Base-by-base conservation (phyloP, 2,329 filamentous ascomycete species). In the Ascosphaera acerosa region DNA sequence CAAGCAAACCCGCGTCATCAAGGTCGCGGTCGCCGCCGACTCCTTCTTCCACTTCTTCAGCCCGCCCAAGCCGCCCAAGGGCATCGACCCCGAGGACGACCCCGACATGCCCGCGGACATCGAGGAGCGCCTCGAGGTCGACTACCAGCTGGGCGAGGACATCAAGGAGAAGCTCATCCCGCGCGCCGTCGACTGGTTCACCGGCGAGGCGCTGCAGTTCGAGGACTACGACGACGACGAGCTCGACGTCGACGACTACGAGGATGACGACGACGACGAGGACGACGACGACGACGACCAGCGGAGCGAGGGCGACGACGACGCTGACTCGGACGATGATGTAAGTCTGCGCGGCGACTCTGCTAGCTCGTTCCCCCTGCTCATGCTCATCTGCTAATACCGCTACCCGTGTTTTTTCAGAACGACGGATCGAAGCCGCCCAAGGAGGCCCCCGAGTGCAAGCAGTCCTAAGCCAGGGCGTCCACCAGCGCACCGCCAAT, bases 161-260 rank as follows among this genome's bases (percentile, higher is more conserved):
- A 92, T 97, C 60, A 97, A 97, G 63, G 87, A 97, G 67, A 97
- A 97, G 63, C 67, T 97, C 41, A 97, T 97, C 43, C 87, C 87
- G 40, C 81, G 84, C 43, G 87, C 89, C 35, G 87, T 97, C 45
- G 87, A 97, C 58, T 97, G 87, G 87, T 97, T 97, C 55, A 97
- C 87, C 32, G 87, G 87, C 35, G 87, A 97, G 59, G 87, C 87
- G 42, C 71, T 97, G 39, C 82, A 87, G 44, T 97, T 80, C 44
- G 87, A 97, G 63, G 84, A 92, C 52, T 56, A 91, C 37, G 76
- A 84, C 23, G 76, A 90, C 33, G 81, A 84, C 37, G 61, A 81
- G 39, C 75, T 82, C 34, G 75, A 74, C 44, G 76, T 73, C 38
- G 77, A 78, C 39, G 80, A 76, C 41, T 76, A 84, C 36, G 82